A percentile compares a stretch with the other conserved stretches of the same genome.
Evolutionary conservation across 805 yeast genomes (phyloP).

Genomic region (Barnettozyma vustinii): DNA sequence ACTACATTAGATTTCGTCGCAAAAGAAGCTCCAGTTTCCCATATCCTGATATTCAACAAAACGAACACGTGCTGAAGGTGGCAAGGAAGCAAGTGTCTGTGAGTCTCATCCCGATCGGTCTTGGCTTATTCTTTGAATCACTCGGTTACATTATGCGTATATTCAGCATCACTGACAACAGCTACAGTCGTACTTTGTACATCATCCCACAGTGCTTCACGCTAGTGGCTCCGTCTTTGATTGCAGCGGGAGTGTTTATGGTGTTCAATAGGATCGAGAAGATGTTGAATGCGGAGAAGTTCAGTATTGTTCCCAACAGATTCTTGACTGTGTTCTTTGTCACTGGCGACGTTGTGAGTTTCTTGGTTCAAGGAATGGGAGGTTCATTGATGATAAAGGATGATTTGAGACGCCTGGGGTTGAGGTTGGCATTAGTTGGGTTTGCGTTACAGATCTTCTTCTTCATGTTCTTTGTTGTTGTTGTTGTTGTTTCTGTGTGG

Average conservation of each 20-base stretch:
- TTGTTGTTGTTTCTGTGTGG: background rate
- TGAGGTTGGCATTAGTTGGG: background rate
- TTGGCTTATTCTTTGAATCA: slow-evolving; percentile 2
- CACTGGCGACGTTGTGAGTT: slow-evolving; percentile 3
- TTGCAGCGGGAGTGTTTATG: slow-evolving; percentile 5
- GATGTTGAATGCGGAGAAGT: background rate
- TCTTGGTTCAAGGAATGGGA: slow-evolving; percentile 1
- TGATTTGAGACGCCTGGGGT: background rate
- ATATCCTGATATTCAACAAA: background rate
- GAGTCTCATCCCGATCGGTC: background rate
- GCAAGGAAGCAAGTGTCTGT: background rate
- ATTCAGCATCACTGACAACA: background rate
- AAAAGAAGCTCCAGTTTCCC: background rate
- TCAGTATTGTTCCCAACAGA: slow-evolving; percentile 1
- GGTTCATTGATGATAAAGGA: background rate
- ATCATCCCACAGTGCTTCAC: slow-evolving; percentile 2
- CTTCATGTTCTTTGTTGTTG: background rate
- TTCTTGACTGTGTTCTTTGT: slow-evolving; percentile 3
- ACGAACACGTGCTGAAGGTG: background rate
- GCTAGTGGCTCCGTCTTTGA: slow-evolving; percentile 3
- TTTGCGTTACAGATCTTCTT: slow-evolving; percentile 4
- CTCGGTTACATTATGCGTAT: slow-evolving; percentile 4
- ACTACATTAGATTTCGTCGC: background rate
- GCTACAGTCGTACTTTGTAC: background rate
- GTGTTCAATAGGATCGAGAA: slow-evolving; percentile 1